Evolutionary conservation across 176 grass and related monocot genomes (phyloP), one percentile per base, ranked within the genome.

Genomic region (Pontederia crassipes): DNA sequence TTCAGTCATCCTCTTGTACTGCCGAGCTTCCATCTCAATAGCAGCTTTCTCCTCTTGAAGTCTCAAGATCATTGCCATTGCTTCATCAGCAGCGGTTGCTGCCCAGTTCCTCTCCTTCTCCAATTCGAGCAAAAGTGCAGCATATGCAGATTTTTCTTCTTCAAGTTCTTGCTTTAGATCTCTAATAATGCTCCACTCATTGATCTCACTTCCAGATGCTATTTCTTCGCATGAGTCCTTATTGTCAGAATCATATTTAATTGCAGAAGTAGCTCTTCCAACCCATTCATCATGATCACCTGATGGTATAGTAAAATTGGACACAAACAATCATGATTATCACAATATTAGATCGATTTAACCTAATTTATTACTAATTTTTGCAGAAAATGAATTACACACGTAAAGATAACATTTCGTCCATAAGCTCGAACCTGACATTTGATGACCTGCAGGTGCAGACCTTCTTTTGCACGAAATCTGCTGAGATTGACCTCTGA

Each of bases 1-100:
- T 65, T 86, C 82, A 0, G 73, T 71, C 60, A 81, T 79, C 58
- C 88, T 77, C 12, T 77, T 77, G 64, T 77, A 89, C 68, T 93
- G 94, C 3, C 94, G 77, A 4, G 59, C 53, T 79, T 98, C 88
- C 14, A 98, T 83, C 71, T 93, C 88, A 2, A 92, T 65, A 9
- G 80, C 77, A 0, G 88, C 86, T 65, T 98, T 98, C 49, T 93
- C 94, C 74, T 89, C 84, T 68, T 93, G 94, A 52, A 93, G 84
- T n/a, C 94, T 79, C 64, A 89, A 73, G 78, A 98, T 98, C 94
- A 98, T 98, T 12, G 84, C 74, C 94, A 98, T 88, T 48, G 94
- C 94, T 80, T 98, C 85, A 52, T 89, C 88, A 54, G 88, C 77
- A 0, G 88, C 84, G 1, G 81, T 88, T 0, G 84, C 74, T 20